Conservation (phyloP, 116 monocot genomes). For the Thalassia testudinum region DNA sequence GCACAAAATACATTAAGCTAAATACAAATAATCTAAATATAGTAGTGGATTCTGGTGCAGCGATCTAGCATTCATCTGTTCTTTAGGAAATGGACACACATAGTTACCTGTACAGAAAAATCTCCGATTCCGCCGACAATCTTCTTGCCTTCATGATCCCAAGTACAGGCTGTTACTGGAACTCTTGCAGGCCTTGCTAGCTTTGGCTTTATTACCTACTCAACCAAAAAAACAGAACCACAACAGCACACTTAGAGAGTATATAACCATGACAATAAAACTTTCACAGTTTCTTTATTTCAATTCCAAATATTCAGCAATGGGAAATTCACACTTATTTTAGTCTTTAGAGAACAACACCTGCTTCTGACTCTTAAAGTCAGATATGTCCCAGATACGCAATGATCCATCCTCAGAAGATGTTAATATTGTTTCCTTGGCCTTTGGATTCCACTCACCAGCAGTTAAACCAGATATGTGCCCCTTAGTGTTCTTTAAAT, state of each 20-base stretch:
- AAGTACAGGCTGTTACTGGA: constrained; percentile 83
- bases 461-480: constrained; percentile 91
- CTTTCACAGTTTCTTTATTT: too few relatives aligned
- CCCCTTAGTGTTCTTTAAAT: constrained; percentile 90
- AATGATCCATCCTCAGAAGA: constrained; percentile 98
- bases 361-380: constrained; percentile 93
- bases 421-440: constrained; percentile 79
- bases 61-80: too few relatives aligned
- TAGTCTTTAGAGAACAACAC: constrained; percentile 9
- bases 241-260: too few relatives aligned
- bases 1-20: too few relatives aligned
- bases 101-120: constrained; percentile 97
- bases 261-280: too few relatives aligned
- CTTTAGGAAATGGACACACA: too few relatives aligned
- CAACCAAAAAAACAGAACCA: background rate
- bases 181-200: constrained; percentile 70
- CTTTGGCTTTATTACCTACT: constrained; percentile 93
- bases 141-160: constrained; percentile 87
- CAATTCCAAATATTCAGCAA: too few relatives aligned
- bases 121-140: constrained; percentile 90
- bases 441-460: constrained; percentile 96
- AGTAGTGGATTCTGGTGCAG: too few relatives aligned
- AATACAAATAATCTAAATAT: too few relatives aligned
- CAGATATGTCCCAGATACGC: constrained; percentile 91
- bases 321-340: too few relatives aligned